Percentiles rank a stretch among this genome's conserved stretches.
phyloP scores from a whole-genome alignment of 768 basidiomycete genomes.

The Tubosaeta sp. region DNA sequence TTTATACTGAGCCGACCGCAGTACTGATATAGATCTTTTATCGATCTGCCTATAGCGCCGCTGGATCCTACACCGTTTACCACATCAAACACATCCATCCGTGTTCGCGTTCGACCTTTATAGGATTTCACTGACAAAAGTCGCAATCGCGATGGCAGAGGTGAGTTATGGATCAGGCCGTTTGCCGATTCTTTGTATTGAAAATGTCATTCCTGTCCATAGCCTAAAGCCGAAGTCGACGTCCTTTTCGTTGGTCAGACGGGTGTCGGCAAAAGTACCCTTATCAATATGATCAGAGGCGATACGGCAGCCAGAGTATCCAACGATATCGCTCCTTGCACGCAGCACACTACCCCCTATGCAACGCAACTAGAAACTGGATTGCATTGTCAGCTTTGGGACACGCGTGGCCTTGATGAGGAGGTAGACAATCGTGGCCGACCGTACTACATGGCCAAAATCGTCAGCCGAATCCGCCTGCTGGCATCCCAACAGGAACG shows the following conservation, averaged over 20 bases:
- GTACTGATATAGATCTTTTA: too few relatives aligned
- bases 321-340: constrained; percentile 16
- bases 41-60: too few relatives aligned
- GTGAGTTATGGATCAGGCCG: constrained; percentile 1
- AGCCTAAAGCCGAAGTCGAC: constrained; percentile 12
- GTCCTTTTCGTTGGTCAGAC: constrained; percentile 23
- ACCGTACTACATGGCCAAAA: constrained; percentile 1
- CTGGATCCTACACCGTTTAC: background rate
- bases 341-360: constrained; percentile 8
- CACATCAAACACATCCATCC: background rate
- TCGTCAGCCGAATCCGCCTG: constrained; percentile 10
- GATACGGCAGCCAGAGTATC: constrained; percentile 14
- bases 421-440: constrained; percentile 7
- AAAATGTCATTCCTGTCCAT: constrained; percentile 1
- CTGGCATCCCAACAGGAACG: constrained; percentile 10
- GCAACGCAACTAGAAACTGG: background rate
- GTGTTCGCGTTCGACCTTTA: background rate
- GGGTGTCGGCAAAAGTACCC: constrained; percentile 23
- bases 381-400: constrained; percentile 19
- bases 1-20: too few relatives aligned
- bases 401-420: constrained; percentile 25
- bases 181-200: background rate
- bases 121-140: background rate
- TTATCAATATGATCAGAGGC: constrained; percentile 23
- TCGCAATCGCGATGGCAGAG: constrained; percentile 13